phyloP scores from a whole-genome alignment of 2,329 filamentous ascomycete species.

The Apiospora rasikravindrae region DNA sequence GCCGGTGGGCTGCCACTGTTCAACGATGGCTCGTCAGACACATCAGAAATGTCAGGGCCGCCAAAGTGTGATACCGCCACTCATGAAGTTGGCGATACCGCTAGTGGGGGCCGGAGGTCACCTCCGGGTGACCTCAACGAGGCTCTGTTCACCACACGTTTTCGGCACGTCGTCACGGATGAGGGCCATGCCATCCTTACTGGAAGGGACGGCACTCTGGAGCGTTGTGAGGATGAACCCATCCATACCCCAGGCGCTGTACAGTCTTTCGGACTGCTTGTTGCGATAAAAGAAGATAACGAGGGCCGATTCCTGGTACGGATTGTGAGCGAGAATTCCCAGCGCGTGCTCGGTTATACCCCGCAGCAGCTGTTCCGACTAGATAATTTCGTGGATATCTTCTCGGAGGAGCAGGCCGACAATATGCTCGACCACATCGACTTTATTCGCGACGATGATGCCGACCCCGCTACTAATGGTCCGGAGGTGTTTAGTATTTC shows the following conservation, averaged over 20 bases:
- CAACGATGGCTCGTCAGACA: constrained; percentile 33
- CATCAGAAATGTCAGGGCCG: constrained; percentile 27
- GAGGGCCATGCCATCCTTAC: constrained; percentile 85
- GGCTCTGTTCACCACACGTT: constrained; percentile 70
- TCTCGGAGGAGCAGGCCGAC: constrained; percentile 83
- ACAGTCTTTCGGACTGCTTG: constrained; percentile 78
- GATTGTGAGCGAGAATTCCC: constrained; percentile 82
- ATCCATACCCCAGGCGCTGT: constrained; percentile 86
- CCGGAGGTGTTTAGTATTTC: constrained; percentile 86
- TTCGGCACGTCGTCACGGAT: constrained; percentile 77
- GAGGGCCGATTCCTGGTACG: constrained; percentile 73
- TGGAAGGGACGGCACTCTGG: constrained; percentile 73
- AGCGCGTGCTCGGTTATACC: constrained; percentile 74
- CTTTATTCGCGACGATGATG: constrained; percentile 83
- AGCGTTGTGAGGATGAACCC: constrained; percentile 88
- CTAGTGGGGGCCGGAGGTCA: not conserved
- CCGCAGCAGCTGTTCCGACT: constrained; percentile 78
- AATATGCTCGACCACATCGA: constrained; percentile 86
- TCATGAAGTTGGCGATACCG: not conserved
- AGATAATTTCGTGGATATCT: constrained; percentile 79
- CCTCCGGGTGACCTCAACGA: constrained; percentile 37
- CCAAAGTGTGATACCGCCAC: not conserved
- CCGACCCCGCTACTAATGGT: constrained; percentile 75
- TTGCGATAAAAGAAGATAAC: constrained; percentile 74
- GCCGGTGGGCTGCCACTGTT: constrained; percentile 28